phyloP scores from a whole-genome alignment of 345 rosid genomes.

The Eucalyptus polybractea region DNA sequence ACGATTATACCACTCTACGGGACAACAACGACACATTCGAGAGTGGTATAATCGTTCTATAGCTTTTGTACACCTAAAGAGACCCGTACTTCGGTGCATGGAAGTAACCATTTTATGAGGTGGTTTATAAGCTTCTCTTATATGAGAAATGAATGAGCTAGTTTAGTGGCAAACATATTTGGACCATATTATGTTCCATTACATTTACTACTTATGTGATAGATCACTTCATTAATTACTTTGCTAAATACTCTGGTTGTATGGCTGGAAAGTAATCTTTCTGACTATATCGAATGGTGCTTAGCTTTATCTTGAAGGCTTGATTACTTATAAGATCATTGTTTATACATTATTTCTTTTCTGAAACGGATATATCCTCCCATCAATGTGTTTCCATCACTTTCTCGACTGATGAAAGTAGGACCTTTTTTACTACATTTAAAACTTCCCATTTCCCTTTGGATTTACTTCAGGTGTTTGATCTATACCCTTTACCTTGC shows the following conservation, averaged over 20 bases:
- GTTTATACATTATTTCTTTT: background rate
- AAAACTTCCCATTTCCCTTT: background rate
- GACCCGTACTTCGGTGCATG: background rate
- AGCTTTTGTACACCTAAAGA: background rate
- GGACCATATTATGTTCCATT: background rate
- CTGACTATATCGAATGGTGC: background rate
- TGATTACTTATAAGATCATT: background rate
- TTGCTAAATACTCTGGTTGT: background rate
- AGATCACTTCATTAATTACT: background rate
- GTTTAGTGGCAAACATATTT: background rate
- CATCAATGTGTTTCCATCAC: conserved; percentile 84
- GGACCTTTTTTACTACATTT: background rate
- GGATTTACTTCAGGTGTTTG: background rate
- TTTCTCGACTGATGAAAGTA: conserved; percentile 96
- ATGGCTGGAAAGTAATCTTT: background rate
- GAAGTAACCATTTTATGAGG: background rate
- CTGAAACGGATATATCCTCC: conserved; percentile 83
- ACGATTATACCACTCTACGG: too few species aligned
- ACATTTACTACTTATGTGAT: background rate
- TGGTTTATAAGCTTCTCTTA: background rate
- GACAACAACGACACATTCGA: too few species aligned
- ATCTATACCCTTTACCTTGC: background rate
- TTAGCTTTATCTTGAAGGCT: background rate
- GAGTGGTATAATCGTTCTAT: background rate
- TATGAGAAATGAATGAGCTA: background rate